Evolutionary conservation across 2,329 filamentous ascomycete species (phyloP).

Genomic region (Sporothrix pallida): DNA sequence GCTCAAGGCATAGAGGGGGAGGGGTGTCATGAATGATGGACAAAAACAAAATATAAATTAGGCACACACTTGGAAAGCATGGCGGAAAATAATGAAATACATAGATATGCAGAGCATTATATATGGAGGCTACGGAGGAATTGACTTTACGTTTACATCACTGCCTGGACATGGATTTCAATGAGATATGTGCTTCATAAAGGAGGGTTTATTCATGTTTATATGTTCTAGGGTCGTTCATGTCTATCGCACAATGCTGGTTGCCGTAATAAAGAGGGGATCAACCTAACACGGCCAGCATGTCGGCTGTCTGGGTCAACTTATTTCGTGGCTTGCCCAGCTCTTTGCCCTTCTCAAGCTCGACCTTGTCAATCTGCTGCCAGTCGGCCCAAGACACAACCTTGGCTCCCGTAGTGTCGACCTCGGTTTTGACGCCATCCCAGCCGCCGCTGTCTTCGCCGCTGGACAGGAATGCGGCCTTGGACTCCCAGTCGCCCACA

Average conservation of each 20-base stretch:
- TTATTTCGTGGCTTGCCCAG: slow-evolving; percentile 81
- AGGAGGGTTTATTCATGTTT: not conserved
- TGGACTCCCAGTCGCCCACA: slow-evolving; percentile 71
- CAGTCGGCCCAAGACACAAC: slow-evolving; percentile 85
- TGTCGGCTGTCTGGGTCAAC: slow-evolving; percentile 62
- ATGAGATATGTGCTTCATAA: not conserved
- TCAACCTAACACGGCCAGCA: slow-evolving; percentile 59
- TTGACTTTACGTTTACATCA: slow-evolving; percentile 13
- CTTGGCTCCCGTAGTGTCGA: slow-evolving; percentile 56
- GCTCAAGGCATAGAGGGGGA: slow-evolving; percentile 62
- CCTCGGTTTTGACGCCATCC: slow-evolving; percentile 72
- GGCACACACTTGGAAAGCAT: not conserved
- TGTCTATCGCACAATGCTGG: not conserved
- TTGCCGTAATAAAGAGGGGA: not conserved
- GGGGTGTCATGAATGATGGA: slow-evolving; percentile 32
- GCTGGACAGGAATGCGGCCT: slow-evolving; percentile 49
- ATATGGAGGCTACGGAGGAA: slow-evolving; percentile 6
- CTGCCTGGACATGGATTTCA: not conserved
- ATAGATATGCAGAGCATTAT: slow-evolving; percentile 15
- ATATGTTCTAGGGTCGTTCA: not conserved
- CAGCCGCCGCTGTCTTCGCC: slow-evolving; percentile 62
- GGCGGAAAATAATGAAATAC: slow-evolving; percentile 2
- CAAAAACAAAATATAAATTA: slow-evolving; percentile 14
- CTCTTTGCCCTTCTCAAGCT: slow-evolving; percentile 68
- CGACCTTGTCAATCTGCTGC: slow-evolving; percentile 79